phyloP scores from a whole-genome alignment of 2,329 filamentous ascomycete species.

The Ophiostoma novo-ulmi region DNA sequence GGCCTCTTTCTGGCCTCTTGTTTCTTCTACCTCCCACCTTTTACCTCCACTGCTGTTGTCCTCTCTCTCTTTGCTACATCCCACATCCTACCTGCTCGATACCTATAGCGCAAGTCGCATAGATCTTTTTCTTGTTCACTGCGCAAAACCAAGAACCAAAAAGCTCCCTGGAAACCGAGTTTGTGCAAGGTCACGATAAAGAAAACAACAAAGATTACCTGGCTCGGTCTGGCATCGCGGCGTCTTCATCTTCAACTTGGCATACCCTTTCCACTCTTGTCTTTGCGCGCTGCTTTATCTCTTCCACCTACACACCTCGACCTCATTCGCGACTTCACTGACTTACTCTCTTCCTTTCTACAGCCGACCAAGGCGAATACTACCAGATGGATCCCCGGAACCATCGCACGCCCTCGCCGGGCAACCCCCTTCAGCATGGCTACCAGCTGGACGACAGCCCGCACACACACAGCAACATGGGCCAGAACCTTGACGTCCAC shows the following conservation, averaged over 20 bases:
- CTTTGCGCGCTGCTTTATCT: slow-evolving; percentile 8
- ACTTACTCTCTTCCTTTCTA: neutral
- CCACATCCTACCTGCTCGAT: neutral
- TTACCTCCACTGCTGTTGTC: neutral
- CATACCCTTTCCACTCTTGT: neutral
- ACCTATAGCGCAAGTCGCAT: slow-evolving; percentile 11
- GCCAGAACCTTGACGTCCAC: slow-evolving; percentile 58
- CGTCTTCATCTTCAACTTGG: neutral
- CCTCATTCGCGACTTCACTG: slow-evolving; percentile 10
- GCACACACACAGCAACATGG: slow-evolving; percentile 46
- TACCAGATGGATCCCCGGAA: slow-evolving; percentile 53
- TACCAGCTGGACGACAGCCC: slow-evolving; percentile 80
- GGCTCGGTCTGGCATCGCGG: slow-evolving; percentile 15
- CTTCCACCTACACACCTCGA: slow-evolving; percentile 46
- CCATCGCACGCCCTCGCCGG: slow-evolving; percentile 69
- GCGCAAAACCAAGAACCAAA: slow-evolving; percentile 1
- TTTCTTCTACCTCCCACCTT: neutral
- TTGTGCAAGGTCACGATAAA: neutral
- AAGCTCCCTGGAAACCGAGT: slow-evolving; percentile 3
- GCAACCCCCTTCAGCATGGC: slow-evolving; percentile 63
- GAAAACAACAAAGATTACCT: neutral
- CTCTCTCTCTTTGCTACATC: neutral
- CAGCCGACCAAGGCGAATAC: slow-evolving; percentile 41
- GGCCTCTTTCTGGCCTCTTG: neutral
- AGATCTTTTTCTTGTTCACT: neutral